Percentiles rank a stretch among this genome's conserved stretches.
phyloP scores from a whole-genome alignment of 106 monocot species.

The Narthecium ossifragum region DNA sequence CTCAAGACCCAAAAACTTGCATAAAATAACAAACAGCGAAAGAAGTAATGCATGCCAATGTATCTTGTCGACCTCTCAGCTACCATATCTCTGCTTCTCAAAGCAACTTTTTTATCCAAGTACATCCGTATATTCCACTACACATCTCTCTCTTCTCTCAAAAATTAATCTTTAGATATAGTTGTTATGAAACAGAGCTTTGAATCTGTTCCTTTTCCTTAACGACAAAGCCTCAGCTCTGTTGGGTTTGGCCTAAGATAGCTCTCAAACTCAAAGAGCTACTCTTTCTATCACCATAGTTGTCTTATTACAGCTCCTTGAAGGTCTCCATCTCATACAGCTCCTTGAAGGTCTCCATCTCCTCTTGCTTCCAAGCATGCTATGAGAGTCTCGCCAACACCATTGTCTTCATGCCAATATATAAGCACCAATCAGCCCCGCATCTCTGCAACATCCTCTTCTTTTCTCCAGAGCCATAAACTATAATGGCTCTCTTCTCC shows the following conservation, averaged over 20 bases:
- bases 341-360: neutral
- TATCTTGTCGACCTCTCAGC: no score
- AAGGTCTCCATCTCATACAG: neutral
- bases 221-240: conserved; percentile 14
- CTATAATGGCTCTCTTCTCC: conserved; percentile 1
- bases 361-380: conserved; percentile 10
- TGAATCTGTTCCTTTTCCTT: conserved; percentile 22
- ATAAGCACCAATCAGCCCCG: neutral
- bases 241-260: conserved; percentile 8
- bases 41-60: no score
- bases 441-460: neutral
- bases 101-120: no score
- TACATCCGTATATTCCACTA: no score
- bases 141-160: no score
- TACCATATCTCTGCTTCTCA: no score
- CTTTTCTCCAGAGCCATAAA: neutral
- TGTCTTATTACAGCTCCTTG: no score
- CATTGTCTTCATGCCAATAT: neutral
- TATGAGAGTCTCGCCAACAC: neutral
- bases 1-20: no score
- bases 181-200: neutral
- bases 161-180: no score
- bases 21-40: no score
- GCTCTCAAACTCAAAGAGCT: conserved; percentile 5
- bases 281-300: no score